Conservation (phyloP, 495 filamentous ascomycete species). For the Hypoxylon subgilvum region DNA sequence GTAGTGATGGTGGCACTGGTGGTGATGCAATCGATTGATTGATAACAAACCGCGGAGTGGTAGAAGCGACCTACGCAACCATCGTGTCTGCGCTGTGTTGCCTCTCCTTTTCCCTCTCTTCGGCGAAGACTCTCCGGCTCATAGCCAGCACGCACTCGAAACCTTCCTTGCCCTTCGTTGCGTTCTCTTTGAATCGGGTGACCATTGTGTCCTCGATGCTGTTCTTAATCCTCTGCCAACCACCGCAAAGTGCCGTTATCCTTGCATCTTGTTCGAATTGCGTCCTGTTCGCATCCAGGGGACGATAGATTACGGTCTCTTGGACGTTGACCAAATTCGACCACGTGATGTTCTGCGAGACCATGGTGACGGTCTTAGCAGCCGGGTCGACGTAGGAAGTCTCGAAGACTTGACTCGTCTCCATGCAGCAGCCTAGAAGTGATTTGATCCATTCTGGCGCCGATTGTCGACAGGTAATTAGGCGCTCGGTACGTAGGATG, state of each 20-base stretch:
- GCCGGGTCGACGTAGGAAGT: conserved; percentile 88
- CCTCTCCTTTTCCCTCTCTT: conserved; percentile 75
- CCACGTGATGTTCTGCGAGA: conserved; percentile 88
- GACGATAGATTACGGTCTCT: conserved; percentile 87
- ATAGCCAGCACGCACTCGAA: conserved; percentile 94
- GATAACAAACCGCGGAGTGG: neutral
- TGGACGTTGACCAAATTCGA: conserved; percentile 84
- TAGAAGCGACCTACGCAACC: conserved; percentile 26
- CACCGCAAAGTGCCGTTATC: conserved; percentile 92
- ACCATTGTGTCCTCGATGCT: conserved; percentile 91
- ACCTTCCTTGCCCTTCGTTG: conserved; percentile 82
- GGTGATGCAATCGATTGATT: too few species aligned
- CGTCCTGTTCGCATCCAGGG: conserved; percentile 68
- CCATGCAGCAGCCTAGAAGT: conserved; percentile 69
- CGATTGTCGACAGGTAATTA: conserved; percentile 92
- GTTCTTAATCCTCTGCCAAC: conserved; percentile 93
- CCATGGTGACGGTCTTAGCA: conserved; percentile 88
- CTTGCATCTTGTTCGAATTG: conserved; percentile 84
- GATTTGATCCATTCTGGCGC: conserved; percentile 85
- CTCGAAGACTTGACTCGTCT: conserved; percentile 88
- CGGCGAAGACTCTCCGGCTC: conserved; percentile 88
- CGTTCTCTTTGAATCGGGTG: conserved; percentile 89
- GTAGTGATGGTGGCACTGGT: neutral
- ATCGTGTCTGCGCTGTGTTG: conserved; percentile 33
- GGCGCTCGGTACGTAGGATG: conserved; percentile 92